Evolutionary conservation across 768 basidiomycete genomes (phyloP).

Genomic region (Hygrocybe punicea): DNA sequence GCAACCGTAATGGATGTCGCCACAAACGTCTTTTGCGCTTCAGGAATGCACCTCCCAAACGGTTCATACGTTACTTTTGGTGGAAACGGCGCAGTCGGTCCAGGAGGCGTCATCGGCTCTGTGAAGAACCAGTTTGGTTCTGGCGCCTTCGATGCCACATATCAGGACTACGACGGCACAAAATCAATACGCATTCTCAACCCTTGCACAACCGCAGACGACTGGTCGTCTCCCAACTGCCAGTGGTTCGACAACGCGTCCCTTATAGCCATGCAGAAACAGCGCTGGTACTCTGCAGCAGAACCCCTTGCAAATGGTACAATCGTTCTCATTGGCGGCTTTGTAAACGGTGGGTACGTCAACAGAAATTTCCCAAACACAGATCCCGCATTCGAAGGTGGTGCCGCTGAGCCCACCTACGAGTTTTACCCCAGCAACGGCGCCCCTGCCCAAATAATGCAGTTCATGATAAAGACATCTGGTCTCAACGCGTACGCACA

Average conservation of each 20-base stretch:
- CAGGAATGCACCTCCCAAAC: slow-evolving; percentile 78
- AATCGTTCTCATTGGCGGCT: slow-evolving; percentile 78
- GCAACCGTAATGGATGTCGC: slow-evolving; percentile 65
- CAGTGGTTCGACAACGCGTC: slow-evolving; percentile 70
- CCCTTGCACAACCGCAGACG: slow-evolving; percentile 55
- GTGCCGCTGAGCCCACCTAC: slow-evolving; percentile 75
- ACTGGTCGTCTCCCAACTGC: slow-evolving; percentile 51
- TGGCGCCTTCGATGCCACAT: slow-evolving; percentile 59
- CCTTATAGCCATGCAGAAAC: slow-evolving; percentile 59
- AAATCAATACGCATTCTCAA: slow-evolving; percentile 78
- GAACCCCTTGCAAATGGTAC: slow-evolving; percentile 75
- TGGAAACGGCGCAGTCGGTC: slow-evolving; percentile 72
- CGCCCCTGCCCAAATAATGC: slow-evolving; percentile 47
- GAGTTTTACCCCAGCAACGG: slow-evolving; percentile 70
- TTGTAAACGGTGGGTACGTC: slow-evolving; percentile 73
- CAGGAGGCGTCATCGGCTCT: slow-evolving; percentile 57
- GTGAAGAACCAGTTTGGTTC: slow-evolving; percentile 44
- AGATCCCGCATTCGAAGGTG: slow-evolving; percentile 61
- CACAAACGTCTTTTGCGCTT: slow-evolving; percentile 79
- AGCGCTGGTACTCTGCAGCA: slow-evolving; percentile 76
- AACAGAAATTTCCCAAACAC: slow-evolving; percentile 70
- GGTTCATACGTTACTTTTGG: slow-evolving; percentile 74
- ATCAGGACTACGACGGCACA: slow-evolving; percentile 78
- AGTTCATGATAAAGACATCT: slow-evolving; percentile 67
- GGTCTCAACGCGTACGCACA: slow-evolving; percentile 78